Conservation (phyloP, 1,139 yeast genomes). For the Candida mesenterica region DNA sequence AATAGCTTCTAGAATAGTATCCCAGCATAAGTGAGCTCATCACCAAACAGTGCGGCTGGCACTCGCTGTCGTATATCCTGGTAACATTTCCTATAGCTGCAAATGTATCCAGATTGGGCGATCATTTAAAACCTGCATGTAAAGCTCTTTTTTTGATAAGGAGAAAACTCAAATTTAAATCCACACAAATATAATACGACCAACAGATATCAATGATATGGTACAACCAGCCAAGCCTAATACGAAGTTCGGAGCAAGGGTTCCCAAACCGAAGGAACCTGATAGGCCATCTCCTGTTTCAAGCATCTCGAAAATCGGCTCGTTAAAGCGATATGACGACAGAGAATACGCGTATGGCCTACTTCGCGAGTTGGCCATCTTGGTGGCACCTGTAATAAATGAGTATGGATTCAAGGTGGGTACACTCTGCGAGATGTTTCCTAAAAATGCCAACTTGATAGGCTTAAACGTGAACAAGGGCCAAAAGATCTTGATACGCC, state of each 20-base stretch:
- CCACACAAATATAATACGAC: too few relatives aligned
- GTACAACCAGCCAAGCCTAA: not conserved
- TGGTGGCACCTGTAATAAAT: constrained; percentile 74
- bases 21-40: too few relatives aligned
- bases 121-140: too few relatives aligned
- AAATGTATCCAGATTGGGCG: too few relatives aligned
- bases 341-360: constrained; percentile 57
- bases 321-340: constrained; percentile 52
- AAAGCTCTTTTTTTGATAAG: too few relatives aligned
- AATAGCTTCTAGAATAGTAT: too few relatives aligned
- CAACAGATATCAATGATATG: not conserved
- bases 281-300: constrained; percentile 44
- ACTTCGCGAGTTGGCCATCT: constrained; percentile 58
- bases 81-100: too few relatives aligned
- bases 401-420: constrained; percentile 66
- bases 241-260: not conserved
- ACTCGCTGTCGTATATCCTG: too few relatives aligned
- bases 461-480: constrained; percentile 92
- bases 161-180: too few relatives aligned
- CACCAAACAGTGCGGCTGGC: too few relatives aligned
- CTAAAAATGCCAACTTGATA: constrained; percentile 61
- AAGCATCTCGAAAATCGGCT: constrained; percentile 51
- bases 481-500: constrained; percentile 65
- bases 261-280: constrained; percentile 6
- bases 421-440: constrained; percentile 77